phyloP scores from a whole-genome alignment of 2,329 filamentous ascomycete genomes.

The Calonectria pseudoturangicola region DNA sequence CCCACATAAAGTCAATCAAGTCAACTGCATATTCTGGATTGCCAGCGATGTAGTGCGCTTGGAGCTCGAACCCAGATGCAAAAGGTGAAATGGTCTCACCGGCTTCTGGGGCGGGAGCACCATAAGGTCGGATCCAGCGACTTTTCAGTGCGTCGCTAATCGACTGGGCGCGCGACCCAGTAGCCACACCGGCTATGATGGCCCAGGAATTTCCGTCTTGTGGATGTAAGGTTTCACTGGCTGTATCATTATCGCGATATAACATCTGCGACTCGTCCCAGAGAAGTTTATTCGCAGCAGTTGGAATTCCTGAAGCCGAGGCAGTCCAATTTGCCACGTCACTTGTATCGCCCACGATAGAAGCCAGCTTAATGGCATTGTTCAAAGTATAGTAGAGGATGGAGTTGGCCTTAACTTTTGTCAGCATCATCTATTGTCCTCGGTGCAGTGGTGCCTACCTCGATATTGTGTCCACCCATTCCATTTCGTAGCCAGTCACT shows the following conservation, averaged over 20 bases:
- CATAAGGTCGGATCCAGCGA: constrained; percentile 1
- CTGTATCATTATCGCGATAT: not conserved
- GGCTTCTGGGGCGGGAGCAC: not conserved
- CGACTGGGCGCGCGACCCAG: not conserved
- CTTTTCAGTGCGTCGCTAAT: not conserved
- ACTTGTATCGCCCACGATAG: not conserved
- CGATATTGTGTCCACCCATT: not conserved
- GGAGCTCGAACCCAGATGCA: not conserved
- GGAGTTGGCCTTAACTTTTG: not conserved
- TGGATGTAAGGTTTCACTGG: not conserved
- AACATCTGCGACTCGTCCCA: not conserved
- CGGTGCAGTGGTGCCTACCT: not conserved
- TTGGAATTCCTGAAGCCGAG: not conserved
- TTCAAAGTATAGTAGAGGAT: not conserved
- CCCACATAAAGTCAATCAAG: not conserved
- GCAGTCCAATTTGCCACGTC: not conserved
- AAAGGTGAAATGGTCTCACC: not conserved
- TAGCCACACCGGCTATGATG: not conserved
- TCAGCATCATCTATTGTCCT: not conserved
- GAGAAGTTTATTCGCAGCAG: not conserved
- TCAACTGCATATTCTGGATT: not conserved
- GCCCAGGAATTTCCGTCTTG: not conserved
- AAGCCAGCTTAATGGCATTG: not conserved
- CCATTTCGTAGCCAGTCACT: not conserved
- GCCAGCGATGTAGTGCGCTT: not conserved